Conservation (phyloP, 805 yeast genomes). For the Candida sakaeoensis region DNA sequence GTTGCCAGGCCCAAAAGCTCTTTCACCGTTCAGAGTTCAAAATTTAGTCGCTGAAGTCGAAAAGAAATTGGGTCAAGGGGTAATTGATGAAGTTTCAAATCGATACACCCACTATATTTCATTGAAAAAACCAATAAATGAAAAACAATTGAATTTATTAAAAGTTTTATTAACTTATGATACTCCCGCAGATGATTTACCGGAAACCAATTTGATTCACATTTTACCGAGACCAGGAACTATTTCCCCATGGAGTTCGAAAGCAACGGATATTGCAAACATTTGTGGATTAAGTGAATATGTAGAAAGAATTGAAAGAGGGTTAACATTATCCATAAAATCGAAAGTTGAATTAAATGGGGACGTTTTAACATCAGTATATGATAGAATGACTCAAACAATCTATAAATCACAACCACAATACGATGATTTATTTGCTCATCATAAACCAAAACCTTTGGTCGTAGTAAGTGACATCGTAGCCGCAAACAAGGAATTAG, state of each 20-base stretch:
- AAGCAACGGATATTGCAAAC: slow-evolving; percentile 90
- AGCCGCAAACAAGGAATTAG: slow-evolving; percentile 77
- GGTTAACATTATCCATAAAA: slow-evolving; percentile 68
- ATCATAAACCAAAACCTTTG: slow-evolving; percentile 79
- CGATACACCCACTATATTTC: slow-evolving; percentile 81
- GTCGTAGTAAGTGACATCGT: slow-evolving; percentile 65
- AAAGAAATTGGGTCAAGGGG: slow-evolving; percentile 56
- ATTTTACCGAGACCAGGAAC: slow-evolving; percentile 93
- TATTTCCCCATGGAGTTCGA: slow-evolving; percentile 98
- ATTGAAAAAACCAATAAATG: slow-evolving; percentile 38
- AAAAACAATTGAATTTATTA: slow-evolving; percentile 45
- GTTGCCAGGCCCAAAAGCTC: slow-evolving; percentile 86
- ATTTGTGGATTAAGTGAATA: slow-evolving; percentile 77
- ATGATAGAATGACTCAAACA: slow-evolving; percentile 92
- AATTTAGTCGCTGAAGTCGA: slow-evolving; percentile 71
- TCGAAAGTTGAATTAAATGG: slow-evolving; percentile 64
- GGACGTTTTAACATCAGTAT: slow-evolving; percentile 65
- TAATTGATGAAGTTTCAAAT: slow-evolving; percentile 67
- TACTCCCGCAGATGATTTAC: slow-evolving; percentile 50
- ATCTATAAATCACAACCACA: slow-evolving; percentile 61
- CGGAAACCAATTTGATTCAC: slow-evolving; percentile 54
- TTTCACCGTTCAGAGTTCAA: slow-evolving; percentile 81
- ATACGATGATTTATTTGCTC: slow-evolving; percentile 68
- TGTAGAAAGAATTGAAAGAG: slow-evolving; percentile 88
- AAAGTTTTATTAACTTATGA: slow-evolving; percentile 72